phyloP scores from a whole-genome alignment of 2,329 filamentous ascomycete species.

The Lecanicillium sp. region DNA sequence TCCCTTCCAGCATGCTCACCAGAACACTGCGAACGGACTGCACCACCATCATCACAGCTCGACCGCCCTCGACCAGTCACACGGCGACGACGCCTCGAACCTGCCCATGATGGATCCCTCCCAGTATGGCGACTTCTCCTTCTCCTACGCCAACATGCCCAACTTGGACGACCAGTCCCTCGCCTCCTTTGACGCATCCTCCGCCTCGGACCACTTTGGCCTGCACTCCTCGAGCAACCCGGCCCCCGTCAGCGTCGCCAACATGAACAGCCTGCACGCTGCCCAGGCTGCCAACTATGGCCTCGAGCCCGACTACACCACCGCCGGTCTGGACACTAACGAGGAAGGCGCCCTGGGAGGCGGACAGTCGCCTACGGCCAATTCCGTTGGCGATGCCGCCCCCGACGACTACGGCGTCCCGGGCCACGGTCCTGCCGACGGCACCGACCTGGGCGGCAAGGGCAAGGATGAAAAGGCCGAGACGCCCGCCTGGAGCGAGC shows the following conservation, averaged over 20 bases:
- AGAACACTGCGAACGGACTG: slow-evolving; percentile 10
- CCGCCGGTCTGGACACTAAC: slow-evolving; percentile 24
- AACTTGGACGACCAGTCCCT: slow-evolving; percentile 26
- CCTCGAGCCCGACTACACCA: slow-evolving; percentile 15
- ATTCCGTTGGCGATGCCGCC: slow-evolving; percentile 44
- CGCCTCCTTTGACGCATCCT: slow-evolving; percentile 21
- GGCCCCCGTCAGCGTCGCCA: slow-evolving; percentile 8
- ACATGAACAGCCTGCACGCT: slow-evolving; percentile 11
- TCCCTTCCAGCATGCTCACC: slow-evolving; percentile 21
- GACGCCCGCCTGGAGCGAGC: slow-evolving; percentile 66
- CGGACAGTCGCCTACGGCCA: slow-evolving; percentile 33
- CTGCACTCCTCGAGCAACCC: slow-evolving; percentile 17
- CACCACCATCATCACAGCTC: background rate
- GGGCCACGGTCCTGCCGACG: slow-evolving; percentile 37
- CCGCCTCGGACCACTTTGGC: slow-evolving; percentile 25
- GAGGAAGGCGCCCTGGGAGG: slow-evolving; percentile 35
- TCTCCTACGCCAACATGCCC: slow-evolving; percentile 38
- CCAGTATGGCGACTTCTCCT: slow-evolving; percentile 47
- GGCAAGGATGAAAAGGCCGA: slow-evolving; percentile 51
- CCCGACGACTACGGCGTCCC: slow-evolving; percentile 53
- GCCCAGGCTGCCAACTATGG: slow-evolving; percentile 12
- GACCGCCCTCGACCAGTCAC: slow-evolving; percentile 3
- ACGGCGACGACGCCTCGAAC: background rate
- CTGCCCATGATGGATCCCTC: slow-evolving; percentile 33
- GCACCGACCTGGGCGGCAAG: slow-evolving; percentile 45